Base-by-base conservation (phyloP, 75 land plant genomes). In the Isoetes taiwanensis region DNA sequence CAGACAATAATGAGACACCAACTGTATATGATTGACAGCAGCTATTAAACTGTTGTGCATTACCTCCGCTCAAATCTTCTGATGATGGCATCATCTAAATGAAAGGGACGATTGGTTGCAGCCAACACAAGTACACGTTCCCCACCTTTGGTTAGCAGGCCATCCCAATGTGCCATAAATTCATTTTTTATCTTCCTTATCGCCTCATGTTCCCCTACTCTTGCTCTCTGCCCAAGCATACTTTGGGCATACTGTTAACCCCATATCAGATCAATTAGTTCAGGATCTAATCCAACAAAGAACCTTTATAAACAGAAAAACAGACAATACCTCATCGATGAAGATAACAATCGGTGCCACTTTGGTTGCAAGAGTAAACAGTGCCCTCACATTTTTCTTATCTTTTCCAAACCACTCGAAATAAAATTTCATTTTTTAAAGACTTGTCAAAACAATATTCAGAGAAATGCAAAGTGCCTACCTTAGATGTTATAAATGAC, bases 381-480 rank as follows among this genome's bases (percentile, higher is more conserved):
- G 40, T 27, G 90, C 94, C 29, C 78, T n/a, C 14, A 87, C 89
- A 70, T 80, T 87, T 62, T 87, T 87, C 68, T 87, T 89, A 62
- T 87, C 94, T 61, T 87, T 89, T 29, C 94, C 94, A 70, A 87
- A 87, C 89, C 89, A 87, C 64, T 70, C n/a, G n/a, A n/a, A n/a
- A n/a, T n/a, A n/a, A n/a, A n/a, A n/a, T n/a, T n/a, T n/a, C n/a
- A n/a, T n/a, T n/a, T n/a, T n/a, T n/a, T n/a, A n/a, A n/a, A n/a
- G n/a, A n/a, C n/a, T n/a, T n/a, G n/a, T n/a, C n/a, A n/a, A n/a
- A n/a, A n/a, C n/a, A n/a, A n/a, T n/a, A n/a, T n/a, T n/a, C n/a
- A n/a, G n/a, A n/a, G n/a, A n/a, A n/a, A n/a, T n/a, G n/a, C n/a
- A n/a, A n/a, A n/a, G n/a, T n/a, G n/a, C n/a, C n/a, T 70, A 70